These are phyloP conservation scores for Abrus precatorius DNA, from an alignment of 306 rosid species.

Conservation along the genomic window DNA sequence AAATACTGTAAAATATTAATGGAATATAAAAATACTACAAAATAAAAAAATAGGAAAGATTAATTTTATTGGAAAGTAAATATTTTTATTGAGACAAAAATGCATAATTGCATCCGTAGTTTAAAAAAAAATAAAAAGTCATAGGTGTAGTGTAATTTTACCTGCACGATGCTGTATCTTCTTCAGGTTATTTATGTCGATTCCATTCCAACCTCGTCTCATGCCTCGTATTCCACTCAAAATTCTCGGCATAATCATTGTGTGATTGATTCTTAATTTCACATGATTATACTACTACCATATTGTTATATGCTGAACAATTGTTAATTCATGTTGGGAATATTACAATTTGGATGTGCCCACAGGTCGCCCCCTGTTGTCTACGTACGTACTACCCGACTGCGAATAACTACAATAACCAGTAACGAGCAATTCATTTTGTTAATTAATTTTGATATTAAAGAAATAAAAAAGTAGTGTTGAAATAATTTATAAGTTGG, in stretches of 20 bases:
- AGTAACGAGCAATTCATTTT: too few species aligned
- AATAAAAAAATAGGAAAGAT: too few species aligned
- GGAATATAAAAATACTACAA: too few species aligned
- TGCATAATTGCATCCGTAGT: too few species aligned
- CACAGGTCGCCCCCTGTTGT: not conserved
- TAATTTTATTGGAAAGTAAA: too few species aligned
- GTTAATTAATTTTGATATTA: too few species aligned
- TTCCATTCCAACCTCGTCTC: not conserved
- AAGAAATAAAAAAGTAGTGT: too few species aligned
- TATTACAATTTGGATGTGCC: not conserved
- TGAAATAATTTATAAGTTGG: too few species aligned
- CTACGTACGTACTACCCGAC: not conserved
- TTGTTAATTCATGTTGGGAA: not conserved
- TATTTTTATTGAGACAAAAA: too few species aligned
- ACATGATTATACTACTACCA: not conserved
- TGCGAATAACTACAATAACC: too few species aligned
- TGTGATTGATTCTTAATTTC: slow-evolving; percentile 55
- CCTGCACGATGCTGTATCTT: slow-evolving; percentile 14
- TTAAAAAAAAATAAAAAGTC: not conserved
- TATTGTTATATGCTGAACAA: not conserved
- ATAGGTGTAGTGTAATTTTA: slow-evolving; percentile 44
- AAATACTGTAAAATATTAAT: too few species aligned
- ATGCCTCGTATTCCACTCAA: slow-evolving; percentile 64
- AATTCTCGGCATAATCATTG: slow-evolving; percentile 62
- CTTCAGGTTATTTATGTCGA: not conserved